These are phyloP conservation scores for Psophocarpus tetragonolobus DNA, from an alignment of 306 rosid species.

Conservation along the genomic window DNA sequence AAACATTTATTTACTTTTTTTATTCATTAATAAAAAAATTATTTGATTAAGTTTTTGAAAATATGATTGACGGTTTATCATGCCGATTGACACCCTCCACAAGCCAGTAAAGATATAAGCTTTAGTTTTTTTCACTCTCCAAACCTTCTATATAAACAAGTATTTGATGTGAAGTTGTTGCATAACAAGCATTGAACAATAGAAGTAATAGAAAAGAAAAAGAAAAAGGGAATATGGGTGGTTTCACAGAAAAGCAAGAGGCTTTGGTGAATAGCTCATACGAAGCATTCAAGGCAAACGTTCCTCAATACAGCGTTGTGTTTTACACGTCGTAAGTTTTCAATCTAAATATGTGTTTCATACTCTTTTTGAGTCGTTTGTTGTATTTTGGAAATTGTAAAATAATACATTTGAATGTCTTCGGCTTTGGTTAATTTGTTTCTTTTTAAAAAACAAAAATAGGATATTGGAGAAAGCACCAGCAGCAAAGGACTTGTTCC, in stretches of 20 bases:
- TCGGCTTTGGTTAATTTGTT: not conserved
- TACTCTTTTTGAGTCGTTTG: not conserved
- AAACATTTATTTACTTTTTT: not conserved
- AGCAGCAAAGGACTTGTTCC: constrained; percentile 31
- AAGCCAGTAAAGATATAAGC: not conserved
- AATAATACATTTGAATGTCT: not conserved
- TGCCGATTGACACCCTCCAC: not conserved
- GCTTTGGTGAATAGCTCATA: constrained; percentile 29
- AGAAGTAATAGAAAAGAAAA: not conserved
- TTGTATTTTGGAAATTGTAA: not conserved
- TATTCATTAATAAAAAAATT: not conserved
- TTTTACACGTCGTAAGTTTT: constrained; percentile 36
- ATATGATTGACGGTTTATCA: not conserved
- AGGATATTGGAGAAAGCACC: constrained; percentile 31
- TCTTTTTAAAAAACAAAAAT: no score
- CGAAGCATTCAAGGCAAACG: constrained; percentile 24
- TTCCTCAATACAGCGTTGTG: constrained; percentile 22
- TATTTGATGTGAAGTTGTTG: not conserved
- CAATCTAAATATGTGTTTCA: not conserved
- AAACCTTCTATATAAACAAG: not conserved
- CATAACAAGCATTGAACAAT: not conserved
- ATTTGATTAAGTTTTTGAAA: not conserved
- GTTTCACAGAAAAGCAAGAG: constrained; percentile 23
- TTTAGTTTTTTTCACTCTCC: not conserved
- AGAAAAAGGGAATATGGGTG: not conserved